Evolutionary conservation across 2,329 filamentous ascomycete species (phyloP).

Genomic region (Drechmeria coniospora): DNA sequence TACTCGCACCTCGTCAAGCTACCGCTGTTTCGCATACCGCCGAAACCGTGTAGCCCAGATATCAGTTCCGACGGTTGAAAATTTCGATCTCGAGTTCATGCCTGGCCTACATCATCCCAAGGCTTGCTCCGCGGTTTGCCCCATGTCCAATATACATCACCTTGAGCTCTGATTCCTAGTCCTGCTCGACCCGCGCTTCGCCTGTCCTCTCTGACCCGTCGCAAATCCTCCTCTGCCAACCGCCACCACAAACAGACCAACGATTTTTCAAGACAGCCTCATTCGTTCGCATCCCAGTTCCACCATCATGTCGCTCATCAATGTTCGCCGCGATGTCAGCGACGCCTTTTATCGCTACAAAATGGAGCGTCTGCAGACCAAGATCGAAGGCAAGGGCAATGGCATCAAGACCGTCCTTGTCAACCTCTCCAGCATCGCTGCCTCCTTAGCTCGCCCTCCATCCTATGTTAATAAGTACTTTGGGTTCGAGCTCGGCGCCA

Average conservation of each 20-base stretch:
- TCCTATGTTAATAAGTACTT: constrained; percentile 99
- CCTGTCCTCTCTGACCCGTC: no score
- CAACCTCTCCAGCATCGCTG: constrained; percentile 87
- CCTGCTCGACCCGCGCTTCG: constrained; percentile 22
- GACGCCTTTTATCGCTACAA: constrained; percentile 99
- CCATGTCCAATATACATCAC: constrained; percentile 39
- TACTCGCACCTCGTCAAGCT: constrained; percentile 93
- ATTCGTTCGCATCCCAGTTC: no score
- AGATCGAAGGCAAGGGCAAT: constrained; percentile 99
- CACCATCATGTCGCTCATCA: constrained; percentile 87
- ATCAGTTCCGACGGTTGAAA: constrained; percentile 87
- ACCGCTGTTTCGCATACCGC: constrained; percentile 91
- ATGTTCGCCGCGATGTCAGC: constrained; percentile 94
- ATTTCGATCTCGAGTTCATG: constrained; percentile 36
- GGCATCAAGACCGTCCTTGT: constrained; percentile 98
- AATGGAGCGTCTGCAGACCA: constrained; percentile 97
- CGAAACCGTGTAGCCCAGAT: constrained; percentile 82
- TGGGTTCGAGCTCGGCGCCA: constrained; percentile 93
- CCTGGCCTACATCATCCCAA: constrained; percentile 33
- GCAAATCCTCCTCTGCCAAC: constrained; percentile 8
- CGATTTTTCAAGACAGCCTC: constrained; percentile 3
- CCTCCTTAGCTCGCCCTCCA: constrained; percentile 81
- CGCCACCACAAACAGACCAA: constrained; percentile 6
- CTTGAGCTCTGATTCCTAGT: constrained; percentile 36
- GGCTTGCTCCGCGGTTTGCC: constrained; percentile 32